Conservation (phyloP, 1,284 basidiomycete genomes). For the Termitomyces sp. region DNA sequence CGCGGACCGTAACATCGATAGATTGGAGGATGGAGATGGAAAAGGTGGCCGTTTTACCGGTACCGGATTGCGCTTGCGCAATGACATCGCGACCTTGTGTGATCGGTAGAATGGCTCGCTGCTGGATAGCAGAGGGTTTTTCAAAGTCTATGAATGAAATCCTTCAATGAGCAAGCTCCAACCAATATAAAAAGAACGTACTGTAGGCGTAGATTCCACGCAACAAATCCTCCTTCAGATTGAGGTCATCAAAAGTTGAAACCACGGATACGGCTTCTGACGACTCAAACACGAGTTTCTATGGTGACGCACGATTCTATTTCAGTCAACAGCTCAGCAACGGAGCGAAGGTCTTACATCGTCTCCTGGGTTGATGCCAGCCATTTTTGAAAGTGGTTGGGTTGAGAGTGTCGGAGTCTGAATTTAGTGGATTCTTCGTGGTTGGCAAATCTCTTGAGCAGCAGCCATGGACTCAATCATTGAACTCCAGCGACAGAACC, state of each 20-base stretch:
- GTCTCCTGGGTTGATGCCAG: constrained; percentile 73
- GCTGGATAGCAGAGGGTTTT: constrained; percentile 98
- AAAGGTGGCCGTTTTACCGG: constrained; percentile 99
- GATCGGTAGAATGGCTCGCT: constrained; percentile 95
- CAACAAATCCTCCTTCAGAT: constrained; percentile 91
- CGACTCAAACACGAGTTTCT: constrained; percentile 97
- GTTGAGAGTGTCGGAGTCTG: constrained; percentile 49
- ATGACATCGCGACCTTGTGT: constrained; percentile 95
- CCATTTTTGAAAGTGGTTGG: constrained; percentile 52
- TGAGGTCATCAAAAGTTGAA: constrained; percentile 88
- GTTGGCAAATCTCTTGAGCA: constrained; percentile 12
- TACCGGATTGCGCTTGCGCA: constrained; percentile 98
- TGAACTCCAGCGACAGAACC: constrained; percentile 89
- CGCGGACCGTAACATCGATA: constrained; percentile 93
- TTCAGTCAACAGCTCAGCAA: constrained; percentile 6
- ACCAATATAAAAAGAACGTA: constrained; percentile 37
- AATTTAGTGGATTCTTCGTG: constrained; percentile 26
- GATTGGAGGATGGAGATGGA: constrained; percentile 92
- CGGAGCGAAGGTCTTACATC: constrained; percentile 42
- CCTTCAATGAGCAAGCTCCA: constrained; percentile 1
- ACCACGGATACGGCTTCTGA: constrained; percentile 90
- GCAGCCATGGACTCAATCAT: constrained; percentile 82
- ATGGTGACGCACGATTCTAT: neutral
- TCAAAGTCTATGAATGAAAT: constrained; percentile 75
- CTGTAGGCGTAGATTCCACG: constrained; percentile 99